Evolutionary conservation across 345 rosid species (phyloP).

Genomic region (Dipteronia sinensis): DNA sequence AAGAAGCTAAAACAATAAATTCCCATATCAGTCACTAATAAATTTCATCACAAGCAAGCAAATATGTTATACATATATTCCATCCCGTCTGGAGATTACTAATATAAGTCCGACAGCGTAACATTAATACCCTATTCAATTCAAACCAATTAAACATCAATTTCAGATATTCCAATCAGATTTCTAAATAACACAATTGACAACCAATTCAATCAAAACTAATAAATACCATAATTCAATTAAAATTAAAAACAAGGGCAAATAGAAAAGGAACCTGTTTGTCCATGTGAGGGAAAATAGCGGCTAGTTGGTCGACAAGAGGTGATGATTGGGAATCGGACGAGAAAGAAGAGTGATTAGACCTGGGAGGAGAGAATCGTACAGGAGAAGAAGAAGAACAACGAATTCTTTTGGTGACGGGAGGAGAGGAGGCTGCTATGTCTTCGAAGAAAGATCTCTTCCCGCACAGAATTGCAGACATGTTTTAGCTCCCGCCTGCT

Average conservation of each 20-base stretch:
- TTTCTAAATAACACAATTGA: background rate
- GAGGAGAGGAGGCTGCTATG: constrained; percentile 49
- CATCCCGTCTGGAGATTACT: too few relatives aligned
- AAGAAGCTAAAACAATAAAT: constrained; percentile 47
- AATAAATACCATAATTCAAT: background rate
- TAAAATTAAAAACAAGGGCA: background rate
- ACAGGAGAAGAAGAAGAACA: constrained; percentile 64
- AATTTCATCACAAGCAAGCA: background rate
- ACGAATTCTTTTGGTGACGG: constrained; percentile 68
- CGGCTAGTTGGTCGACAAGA: constrained; percentile 52
- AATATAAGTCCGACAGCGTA: background rate
- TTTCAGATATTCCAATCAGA: background rate
- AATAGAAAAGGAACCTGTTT: constrained; percentile 43
- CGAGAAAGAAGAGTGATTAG: constrained; percentile 20
- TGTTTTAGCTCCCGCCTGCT: constrained; percentile 53
- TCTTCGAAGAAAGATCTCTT: constrained; percentile 94
- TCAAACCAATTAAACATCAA: background rate
- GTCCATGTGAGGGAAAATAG: constrained; percentile 82
- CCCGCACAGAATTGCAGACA: constrained; percentile 93
- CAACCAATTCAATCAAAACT: too few relatives aligned
- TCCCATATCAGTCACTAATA: background rate
- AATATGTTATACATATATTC: background rate
- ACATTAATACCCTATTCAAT: background rate
- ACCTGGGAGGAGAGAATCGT: constrained; percentile 54
- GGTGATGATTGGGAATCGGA: constrained; percentile 33